Base-by-base conservation (phyloP, 768 basidiomycete species). In the Mycena maculata region DNA sequence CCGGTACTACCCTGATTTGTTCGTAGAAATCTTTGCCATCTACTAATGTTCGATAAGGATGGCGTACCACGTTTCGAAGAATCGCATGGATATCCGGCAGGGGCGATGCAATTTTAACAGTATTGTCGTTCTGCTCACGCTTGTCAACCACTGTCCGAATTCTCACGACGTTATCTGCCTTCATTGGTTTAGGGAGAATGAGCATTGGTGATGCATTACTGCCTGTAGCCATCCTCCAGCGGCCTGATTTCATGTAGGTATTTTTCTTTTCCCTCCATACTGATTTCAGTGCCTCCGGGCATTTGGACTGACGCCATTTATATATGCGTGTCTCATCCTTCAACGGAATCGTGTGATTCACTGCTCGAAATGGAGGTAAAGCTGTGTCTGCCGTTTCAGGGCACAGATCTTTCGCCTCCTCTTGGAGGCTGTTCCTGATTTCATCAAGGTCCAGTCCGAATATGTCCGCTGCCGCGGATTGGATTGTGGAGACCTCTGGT, bases 21-120 rank as follows among this genome's bases (percentile, higher is more conserved):
- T 86, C 80, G 71, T 82, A 86, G 0, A 83, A 81, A 56, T 79
- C 75, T 31, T 78, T 76, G 18, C 77, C 65, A 64, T 86, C 82
- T 6, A 77, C 73, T 60, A 69, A 73, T 3, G 78, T 73, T 0
- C 79, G 63, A 39, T 39, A 70, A 52, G 28, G 42, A 45, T 16
- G 70, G 44, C 15, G 65, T 9, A 73, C 77, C 0, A 81, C 71
- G n/a, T 72, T 71, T 0, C 72, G 44, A 0, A 77, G 59, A 16
- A 80, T 78, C 3, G 22, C 50, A n/a, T 73, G 52, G 11, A 68
- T 65, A 38, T 68, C 63, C 5, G 72, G 71, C 10, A 73, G 33
- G 1, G 71, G 72, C 4, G 72, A 49, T 0, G 66, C 57, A 10
- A 70, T 38, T 54, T 78, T 75, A 0, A 71, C 27, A 0, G 76